These are phyloP conservation scores for Schizochytrium sp. DNA, from an alignment of 108 stramenopile species.

Conservation along the genomic window DNA sequence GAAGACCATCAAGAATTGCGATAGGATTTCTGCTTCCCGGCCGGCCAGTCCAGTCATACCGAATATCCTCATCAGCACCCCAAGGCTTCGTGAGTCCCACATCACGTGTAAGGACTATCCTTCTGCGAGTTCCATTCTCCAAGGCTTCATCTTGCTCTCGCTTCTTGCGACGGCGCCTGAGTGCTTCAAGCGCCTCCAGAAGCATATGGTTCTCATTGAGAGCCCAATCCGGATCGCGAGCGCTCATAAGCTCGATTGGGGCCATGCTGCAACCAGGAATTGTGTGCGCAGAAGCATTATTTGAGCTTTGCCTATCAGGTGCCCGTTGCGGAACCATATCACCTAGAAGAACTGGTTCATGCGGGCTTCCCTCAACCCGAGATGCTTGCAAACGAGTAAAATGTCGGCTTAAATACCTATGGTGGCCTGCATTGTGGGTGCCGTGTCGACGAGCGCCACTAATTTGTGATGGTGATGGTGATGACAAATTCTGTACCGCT, in stretches of 20 bases:
- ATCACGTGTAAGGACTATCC: background rate
- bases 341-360: conserved; percentile 7
- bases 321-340: background rate
- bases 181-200: background rate
- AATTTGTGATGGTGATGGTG: too few species aligned
- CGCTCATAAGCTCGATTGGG: conserved; percentile 10
- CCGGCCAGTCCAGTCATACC: background rate
- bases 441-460: too few species aligned
- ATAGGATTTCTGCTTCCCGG: background rate
- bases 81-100: background rate
- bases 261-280: background rate
- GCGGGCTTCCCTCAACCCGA: conserved; percentile 26
- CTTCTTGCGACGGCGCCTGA: background rate
- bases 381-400: background rate
- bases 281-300: background rate
- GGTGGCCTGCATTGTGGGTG: background rate
- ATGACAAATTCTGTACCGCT: too few species aligned
- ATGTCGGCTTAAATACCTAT: background rate
- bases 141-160: background rate
- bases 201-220: conserved; percentile 17
- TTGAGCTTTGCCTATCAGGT: background rate
- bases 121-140: background rate
- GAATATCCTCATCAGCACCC: conserved; percentile 24
- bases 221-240: background rate
- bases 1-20: background rate